A percentile compares a stretch with the other conserved stretches of the same genome.
phyloP scores from a whole-genome alignment of 2,329 filamentous ascomycete genomes.

The Pseudocercospora fuligena region DNA sequence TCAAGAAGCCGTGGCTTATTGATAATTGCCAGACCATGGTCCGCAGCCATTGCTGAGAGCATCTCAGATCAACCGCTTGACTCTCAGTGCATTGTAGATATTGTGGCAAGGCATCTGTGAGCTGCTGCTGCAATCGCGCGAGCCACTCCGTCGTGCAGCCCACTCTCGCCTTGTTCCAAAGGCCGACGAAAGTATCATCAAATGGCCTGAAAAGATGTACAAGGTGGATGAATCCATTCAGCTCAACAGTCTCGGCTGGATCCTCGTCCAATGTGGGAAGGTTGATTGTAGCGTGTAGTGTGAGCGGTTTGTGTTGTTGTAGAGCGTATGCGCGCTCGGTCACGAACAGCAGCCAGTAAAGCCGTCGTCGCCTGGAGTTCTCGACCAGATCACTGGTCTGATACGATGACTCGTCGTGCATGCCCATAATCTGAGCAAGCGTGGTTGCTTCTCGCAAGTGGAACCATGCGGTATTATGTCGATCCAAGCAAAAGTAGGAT shows the following conservation, averaged over 20 bases:
- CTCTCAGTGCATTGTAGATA: slow-evolving; percentile 66
- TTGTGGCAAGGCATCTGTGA: slow-evolving; percentile 58
- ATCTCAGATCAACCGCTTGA: slow-evolving; percentile 70
- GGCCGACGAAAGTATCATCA: slow-evolving; percentile 65
- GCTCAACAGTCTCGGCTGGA: slow-evolving; percentile 59
- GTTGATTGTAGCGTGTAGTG: slow-evolving; percentile 63
- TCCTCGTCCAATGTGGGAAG: slow-evolving; percentile 57
- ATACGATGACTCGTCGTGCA: slow-evolving; percentile 65
- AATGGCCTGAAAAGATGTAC: slow-evolving; percentile 66
- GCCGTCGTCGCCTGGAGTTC: slow-evolving; percentile 58
- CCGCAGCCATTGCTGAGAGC: slow-evolving; percentile 73
- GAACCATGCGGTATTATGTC: slow-evolving; percentile 66
- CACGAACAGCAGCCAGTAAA: slow-evolving; percentile 56
- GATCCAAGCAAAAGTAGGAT: slow-evolving; percentile 65
- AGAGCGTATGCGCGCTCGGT: slow-evolving; percentile 64
- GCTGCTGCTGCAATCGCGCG: slow-evolving; percentile 55
- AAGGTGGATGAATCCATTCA: slow-evolving; percentile 64
- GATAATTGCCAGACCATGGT: slow-evolving; percentile 75
- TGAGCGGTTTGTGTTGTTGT: slow-evolving; percentile 66
- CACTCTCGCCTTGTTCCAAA: slow-evolving; percentile 65
- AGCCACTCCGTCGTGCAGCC: slow-evolving; percentile 54
- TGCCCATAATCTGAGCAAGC: slow-evolving; percentile 61
- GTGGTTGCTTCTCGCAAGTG: slow-evolving; percentile 66
- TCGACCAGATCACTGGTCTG: slow-evolving; percentile 54
- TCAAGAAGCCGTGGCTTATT: slow-evolving; percentile 68